Evolutionary conservation across 2,329 filamentous ascomycete species (phyloP).

Genomic region (Coniochaeta pulveracea): DNA sequence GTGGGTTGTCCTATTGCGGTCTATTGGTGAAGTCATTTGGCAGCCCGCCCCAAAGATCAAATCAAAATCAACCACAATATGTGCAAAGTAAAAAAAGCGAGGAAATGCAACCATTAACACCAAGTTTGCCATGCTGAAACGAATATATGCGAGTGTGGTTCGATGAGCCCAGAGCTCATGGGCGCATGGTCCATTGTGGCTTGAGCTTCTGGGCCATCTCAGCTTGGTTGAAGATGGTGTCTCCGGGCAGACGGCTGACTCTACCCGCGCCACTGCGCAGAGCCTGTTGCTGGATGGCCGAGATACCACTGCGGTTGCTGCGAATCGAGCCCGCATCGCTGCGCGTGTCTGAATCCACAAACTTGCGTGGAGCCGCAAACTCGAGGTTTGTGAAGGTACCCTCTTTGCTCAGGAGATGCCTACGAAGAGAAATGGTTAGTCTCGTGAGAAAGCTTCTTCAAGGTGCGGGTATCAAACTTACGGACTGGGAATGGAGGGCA

Average conservation of each 20-base stretch:
- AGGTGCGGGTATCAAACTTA: conserved; percentile 39
- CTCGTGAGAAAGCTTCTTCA: not conserved
- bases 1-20: no score
- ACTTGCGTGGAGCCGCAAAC: conserved; percentile 68
- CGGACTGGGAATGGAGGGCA: conserved; percentile 78
- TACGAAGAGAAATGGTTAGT: conserved; percentile 22
- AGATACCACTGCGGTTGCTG: conserved; percentile 71
- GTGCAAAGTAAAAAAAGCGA: no score
- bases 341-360: conserved; percentile 49
- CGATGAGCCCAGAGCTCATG: not conserved
- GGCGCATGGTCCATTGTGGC: conserved; percentile 45
- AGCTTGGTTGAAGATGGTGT: conserved; percentile 67
- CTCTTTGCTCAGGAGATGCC: conserved; percentile 65
- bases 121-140: no score
- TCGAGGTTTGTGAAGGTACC: conserved; percentile 68
- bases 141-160: not conserved
- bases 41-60: no score
- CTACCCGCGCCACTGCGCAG: conserved; percentile 78
- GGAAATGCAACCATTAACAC: no score
- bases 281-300: conserved; percentile 54
- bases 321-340: conserved; percentile 58
- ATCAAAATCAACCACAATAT: no score
- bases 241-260: conserved; percentile 71
- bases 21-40: no score
- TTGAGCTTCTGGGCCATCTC: conserved; percentile 52